Conservation (phyloP, 306 rosid genomes). For the Styphnolobium japonicum region DNA sequence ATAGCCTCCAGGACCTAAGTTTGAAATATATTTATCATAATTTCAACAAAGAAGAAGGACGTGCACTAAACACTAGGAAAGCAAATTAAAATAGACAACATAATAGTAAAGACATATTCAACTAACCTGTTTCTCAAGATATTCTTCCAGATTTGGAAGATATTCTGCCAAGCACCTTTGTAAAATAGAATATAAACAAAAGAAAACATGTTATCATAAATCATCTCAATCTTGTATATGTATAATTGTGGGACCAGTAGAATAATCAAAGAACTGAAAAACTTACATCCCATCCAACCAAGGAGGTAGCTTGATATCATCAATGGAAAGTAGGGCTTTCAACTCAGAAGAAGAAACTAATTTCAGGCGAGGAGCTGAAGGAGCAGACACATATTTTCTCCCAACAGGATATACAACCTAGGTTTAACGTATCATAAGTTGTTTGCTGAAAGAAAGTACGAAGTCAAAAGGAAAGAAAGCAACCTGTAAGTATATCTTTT, state of each 20-base stretch:
- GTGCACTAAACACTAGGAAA: background rate
- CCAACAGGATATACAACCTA: constrained; percentile 83
- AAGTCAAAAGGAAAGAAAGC: constrained; percentile 15
- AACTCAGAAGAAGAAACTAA: constrained; percentile 70
- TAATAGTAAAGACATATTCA: constrained; percentile 13
- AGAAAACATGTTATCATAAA: constrained; percentile 15
- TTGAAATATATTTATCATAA: constrained; percentile 9
- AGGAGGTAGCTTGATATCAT: constrained; percentile 84
- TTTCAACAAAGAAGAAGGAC: constrained; percentile 5
- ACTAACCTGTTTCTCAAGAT: constrained; percentile 86
- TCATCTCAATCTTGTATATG: background rate
- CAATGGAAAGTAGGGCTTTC: constrained; percentile 75
- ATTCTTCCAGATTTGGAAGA: constrained; percentile 84
- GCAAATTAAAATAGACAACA: constrained; percentile 3
- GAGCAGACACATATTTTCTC: constrained; percentile 58
- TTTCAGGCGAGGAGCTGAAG: constrained; percentile 86
- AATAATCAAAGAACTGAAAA: constrained; percentile 23
- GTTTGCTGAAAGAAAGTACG: constrained; percentile 11
- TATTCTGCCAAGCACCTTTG: constrained; percentile 94
- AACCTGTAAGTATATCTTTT: constrained; percentile 91
- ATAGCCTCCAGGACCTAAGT: constrained; percentile 79
- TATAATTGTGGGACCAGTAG: background rate
- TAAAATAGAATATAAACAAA: constrained; percentile 23
- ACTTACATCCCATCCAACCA: constrained; percentile 94
- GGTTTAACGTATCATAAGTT: constrained; percentile 26